phyloP scores from a whole-genome alignment of 2,329 filamentous ascomycete species.

The Ophiostoma piceae region DNA sequence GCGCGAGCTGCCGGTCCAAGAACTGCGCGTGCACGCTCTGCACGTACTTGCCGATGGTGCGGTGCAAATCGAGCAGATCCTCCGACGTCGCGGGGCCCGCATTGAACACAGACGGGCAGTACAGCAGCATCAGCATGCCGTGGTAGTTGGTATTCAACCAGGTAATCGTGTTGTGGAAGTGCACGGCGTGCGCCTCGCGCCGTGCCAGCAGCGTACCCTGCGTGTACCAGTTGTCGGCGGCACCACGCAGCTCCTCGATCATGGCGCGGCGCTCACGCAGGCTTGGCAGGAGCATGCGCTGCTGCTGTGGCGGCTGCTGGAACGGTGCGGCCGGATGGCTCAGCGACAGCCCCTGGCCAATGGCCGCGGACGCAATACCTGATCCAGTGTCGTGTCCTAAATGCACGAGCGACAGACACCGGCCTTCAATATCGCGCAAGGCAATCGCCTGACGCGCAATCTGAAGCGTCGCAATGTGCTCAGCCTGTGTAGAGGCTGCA shows the following conservation, averaged over 20 bases:
- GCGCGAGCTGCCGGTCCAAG: constrained; percentile 40
- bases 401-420: constrained; percentile 37
- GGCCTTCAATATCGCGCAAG: constrained; percentile 41
- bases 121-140: constrained; percentile 41
- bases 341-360: not conserved
- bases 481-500: constrained; percentile 36
- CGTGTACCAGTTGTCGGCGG: constrained; percentile 45
- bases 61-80: constrained; percentile 35
- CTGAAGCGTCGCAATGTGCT: constrained; percentile 40
- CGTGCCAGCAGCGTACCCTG: constrained; percentile 42
- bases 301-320: constrained; percentile 16
- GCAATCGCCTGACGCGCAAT: constrained; percentile 42
- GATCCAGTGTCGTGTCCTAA: not conserved
- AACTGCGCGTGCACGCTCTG: constrained; percentile 39
- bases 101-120: constrained; percentile 42
- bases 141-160: constrained; percentile 44
- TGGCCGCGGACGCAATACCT: not conserved
- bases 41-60: constrained; percentile 40
- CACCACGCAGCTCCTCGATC: constrained; percentile 35
- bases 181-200: constrained; percentile 39
- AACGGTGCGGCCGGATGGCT: constrained; percentile 11
- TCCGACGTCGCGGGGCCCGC: constrained; percentile 31
- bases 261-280: constrained; percentile 35
- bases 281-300: constrained; percentile 18
- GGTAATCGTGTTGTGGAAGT: constrained; percentile 43